These are phyloP conservation scores for Lagenidium giganteum DNA, from an alignment of 352 stramenopile species.

Conservation along the genomic window DNA sequence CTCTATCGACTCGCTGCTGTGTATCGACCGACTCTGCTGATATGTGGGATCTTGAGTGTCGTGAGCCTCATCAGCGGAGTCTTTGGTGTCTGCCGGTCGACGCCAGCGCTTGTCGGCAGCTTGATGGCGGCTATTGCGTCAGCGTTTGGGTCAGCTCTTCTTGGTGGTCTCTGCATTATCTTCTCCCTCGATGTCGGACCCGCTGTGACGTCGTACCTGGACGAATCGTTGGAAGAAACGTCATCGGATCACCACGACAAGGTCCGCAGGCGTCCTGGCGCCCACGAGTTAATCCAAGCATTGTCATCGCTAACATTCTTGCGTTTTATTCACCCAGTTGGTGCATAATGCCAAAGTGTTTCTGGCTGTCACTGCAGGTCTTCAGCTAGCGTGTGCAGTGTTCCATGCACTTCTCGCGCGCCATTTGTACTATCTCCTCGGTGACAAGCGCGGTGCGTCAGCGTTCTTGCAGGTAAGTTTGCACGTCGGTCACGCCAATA, in stretches of 20 bases:
- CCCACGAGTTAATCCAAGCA: not conserved
- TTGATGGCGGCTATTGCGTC: slow-evolving; percentile 45
- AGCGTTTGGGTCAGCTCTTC: slow-evolving; percentile 40
- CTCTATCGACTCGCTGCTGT: slow-evolving; percentile 36
- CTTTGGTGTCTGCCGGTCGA: slow-evolving; percentile 40
- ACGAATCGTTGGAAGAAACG: slow-evolving; percentile 33
- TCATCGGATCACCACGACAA: slow-evolving; percentile 28
- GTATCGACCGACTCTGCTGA: slow-evolving; percentile 24
- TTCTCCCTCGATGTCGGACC: slow-evolving; percentile 35
- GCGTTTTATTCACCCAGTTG: not conserved
- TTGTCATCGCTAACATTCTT: not conserved
- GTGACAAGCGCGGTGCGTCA: slow-evolving; percentile 38
- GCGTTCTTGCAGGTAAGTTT: slow-evolving; percentile 68
- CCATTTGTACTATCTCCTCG: slow-evolving; percentile 44
- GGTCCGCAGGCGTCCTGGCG: slow-evolving; percentile 11
- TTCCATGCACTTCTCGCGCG: slow-evolving; percentile 33
- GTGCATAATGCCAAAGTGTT: slow-evolving; percentile 31
- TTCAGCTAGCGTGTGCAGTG: slow-evolving; percentile 30
- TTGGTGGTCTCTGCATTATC: slow-evolving; percentile 55
- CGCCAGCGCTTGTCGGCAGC: slow-evolving; percentile 39
- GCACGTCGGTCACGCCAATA: no score
- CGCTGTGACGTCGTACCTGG: slow-evolving; percentile 41
- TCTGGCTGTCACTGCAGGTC: slow-evolving; percentile 25
- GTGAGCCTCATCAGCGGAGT: slow-evolving; percentile 35
- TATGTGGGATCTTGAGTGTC: slow-evolving; percentile 29